Evolutionary conservation across 1,139 yeast genomes (phyloP), one percentile per base, ranked within the genome.

Genomic region (Yamadazyma diospyri): DNA sequence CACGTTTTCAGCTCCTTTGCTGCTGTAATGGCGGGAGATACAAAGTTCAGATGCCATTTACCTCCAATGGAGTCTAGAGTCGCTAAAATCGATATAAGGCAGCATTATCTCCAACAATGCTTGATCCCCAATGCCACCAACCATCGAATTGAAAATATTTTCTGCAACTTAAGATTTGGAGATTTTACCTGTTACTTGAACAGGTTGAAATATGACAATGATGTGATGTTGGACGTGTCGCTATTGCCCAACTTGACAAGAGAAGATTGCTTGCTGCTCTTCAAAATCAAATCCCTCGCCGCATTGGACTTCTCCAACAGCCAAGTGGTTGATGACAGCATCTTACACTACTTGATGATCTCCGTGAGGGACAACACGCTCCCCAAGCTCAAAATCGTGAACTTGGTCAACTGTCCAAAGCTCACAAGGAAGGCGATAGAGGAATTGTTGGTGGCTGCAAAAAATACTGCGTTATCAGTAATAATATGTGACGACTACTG

Each of bases 121-220:
- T 25, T 43, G 13, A 22, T 42, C 2, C 42, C 45, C 4, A 23
- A 23, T 9, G 8, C 6, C 7, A 25, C 12, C 11, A 30, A 29
- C 20, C 48, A 64, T 45, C 43, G 74, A 24, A 32, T 67, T 13
- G 73, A 66, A 29, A 64, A 59, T 30, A 21, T 68, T 4, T 64
- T 61, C 39, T 42, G 48, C 13, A 65, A 66, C 34, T 43, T 57
- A 3, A 33, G 42, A 14, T 34, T 63, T 3, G 19, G 36, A 8
- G 57, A 59, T 16, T 35, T 63, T 4, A 41, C 45, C 1, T 8
- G 31, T 5, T 46, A 48, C 29, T 31, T 59, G 18, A 46, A 46
- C 25, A 31, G 33, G 12, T 31, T 53, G 10, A 27, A 34, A 14
- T 18, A 36, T 13, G 16, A 19, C 3, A 18, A 19, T 6, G 24